Evolutionary conservation across 2,329 filamentous ascomycete species (phyloP).

Genomic region (Myriosclerotinia scirpicola): DNA sequence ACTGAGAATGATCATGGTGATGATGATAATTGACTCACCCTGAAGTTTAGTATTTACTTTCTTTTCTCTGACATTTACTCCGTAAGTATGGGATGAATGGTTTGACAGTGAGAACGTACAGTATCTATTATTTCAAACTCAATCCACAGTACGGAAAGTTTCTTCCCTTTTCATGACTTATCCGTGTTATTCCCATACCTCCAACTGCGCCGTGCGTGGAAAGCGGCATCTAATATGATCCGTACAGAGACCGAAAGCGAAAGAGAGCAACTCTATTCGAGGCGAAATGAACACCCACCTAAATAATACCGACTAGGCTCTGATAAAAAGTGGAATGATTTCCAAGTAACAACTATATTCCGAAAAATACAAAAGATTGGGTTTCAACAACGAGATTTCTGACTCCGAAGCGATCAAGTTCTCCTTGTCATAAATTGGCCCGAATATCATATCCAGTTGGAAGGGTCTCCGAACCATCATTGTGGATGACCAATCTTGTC

Average conservation of each 20-base stretch:
- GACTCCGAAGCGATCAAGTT: not conserved
- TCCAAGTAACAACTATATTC: not conserved
- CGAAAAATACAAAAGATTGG: not conserved
- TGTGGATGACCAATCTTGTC: not conserved
- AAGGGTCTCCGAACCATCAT: not conserved
- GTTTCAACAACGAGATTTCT: not conserved
- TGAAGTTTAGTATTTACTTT: not conserved
- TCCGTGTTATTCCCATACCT: not conserved
- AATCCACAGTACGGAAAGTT: not conserved
- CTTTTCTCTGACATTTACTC: not conserved
- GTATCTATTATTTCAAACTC: slow-evolving; percentile 19
- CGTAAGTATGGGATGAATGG: slow-evolving; percentile 12
- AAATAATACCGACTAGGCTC: not conserved
- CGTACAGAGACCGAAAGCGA: slow-evolving; percentile 6
- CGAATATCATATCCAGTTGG: not conserved
- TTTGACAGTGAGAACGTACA: not conserved
- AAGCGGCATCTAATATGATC: slow-evolving; percentile 3
- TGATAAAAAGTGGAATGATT: slow-evolving; percentile 18
- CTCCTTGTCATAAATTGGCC: too few relatives aligned
- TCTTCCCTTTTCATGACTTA: not conserved
- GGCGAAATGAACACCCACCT: not conserved
- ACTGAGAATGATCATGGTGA: not conserved
- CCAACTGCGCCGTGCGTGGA: slow-evolving; percentile 15
- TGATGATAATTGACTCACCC: not conserved
- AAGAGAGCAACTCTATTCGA: slow-evolving; percentile 11